A percentile compares a stretch with the other conserved stretches of the same genome.
Conservation (phyloP, 164 flowering plant species). For the Cinnamomum micranthum region DNA sequence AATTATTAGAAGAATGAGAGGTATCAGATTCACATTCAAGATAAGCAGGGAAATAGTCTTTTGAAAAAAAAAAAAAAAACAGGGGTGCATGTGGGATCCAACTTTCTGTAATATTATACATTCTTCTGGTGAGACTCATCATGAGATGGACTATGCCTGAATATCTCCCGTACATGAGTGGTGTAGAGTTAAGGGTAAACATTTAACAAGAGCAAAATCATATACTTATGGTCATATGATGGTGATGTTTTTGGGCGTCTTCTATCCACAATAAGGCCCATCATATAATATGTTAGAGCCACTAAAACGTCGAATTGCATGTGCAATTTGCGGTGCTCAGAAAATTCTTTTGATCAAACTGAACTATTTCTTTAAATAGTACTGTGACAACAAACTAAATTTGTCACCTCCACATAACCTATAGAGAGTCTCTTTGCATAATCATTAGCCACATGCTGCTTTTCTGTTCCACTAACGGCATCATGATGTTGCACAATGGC, state of each 20-base stretch:
- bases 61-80: background rate
- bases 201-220: background rate
- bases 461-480: slow-evolving; percentile 84
- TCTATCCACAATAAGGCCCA: background rate
- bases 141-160: background rate
- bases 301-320: background rate
- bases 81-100: background rate
- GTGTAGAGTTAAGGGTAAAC: background rate
- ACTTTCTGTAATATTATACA: background rate
- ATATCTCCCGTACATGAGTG: background rate
- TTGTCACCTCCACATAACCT: slow-evolving; percentile 67
- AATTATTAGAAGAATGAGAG: background rate
- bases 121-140: background rate
- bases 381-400: background rate
- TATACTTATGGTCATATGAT: background rate
- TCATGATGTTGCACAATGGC: slow-evolving; percentile 97
- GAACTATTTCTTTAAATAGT: background rate
- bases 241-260: background rate
- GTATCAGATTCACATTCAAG: background rate
- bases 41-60: too few relatives aligned
- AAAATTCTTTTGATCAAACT: too few relatives aligned
- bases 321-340: background rate
- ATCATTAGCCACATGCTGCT: slow-evolving; percentile 94
- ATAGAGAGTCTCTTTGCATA: slow-evolving; percentile 79
- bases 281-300: background rate